phyloP scores from a whole-genome alignment of 306 rosid genomes.

The Malus fusca region DNA sequence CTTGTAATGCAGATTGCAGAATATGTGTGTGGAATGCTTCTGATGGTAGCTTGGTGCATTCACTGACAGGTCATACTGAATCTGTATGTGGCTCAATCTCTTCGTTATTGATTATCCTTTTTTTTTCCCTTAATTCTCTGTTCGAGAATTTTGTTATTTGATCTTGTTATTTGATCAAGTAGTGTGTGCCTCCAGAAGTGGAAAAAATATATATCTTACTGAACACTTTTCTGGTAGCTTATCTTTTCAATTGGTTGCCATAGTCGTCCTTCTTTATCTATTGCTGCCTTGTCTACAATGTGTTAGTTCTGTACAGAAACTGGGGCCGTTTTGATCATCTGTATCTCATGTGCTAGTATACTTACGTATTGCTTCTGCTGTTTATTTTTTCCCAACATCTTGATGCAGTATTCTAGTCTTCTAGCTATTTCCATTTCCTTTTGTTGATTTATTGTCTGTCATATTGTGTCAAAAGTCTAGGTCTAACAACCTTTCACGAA shows the following conservation, averaged over 20 bases:
- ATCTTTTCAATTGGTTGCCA: not conserved
- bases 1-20: constrained; percentile 71
- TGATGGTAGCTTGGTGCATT: constrained; percentile 96
- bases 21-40: constrained; percentile 99
- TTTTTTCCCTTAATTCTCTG: not conserved
- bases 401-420: not conserved
- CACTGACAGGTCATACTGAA: constrained; percentile 89
- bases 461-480: not conserved
- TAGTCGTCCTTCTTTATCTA: not conserved
- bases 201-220: not conserved
- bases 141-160: not conserved
- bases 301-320: not conserved
- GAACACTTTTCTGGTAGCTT: not conserved
- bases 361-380: not conserved
- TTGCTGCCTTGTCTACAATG: not conserved
- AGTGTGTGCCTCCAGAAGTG: not conserved
- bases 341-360: not conserved
- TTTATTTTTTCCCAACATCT: not conserved
- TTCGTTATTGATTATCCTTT: constrained; percentile 4
- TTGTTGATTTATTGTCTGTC: not conserved
- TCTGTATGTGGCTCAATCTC: constrained; percentile 61
- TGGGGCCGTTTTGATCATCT: not conserved
- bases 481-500: not conserved
- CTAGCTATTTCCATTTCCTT: not conserved
- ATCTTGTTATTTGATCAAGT: not conserved